phyloP scores from a whole-genome alignment of 1,284 basidiomycete genomes.

The Trametes sp. region DNA sequence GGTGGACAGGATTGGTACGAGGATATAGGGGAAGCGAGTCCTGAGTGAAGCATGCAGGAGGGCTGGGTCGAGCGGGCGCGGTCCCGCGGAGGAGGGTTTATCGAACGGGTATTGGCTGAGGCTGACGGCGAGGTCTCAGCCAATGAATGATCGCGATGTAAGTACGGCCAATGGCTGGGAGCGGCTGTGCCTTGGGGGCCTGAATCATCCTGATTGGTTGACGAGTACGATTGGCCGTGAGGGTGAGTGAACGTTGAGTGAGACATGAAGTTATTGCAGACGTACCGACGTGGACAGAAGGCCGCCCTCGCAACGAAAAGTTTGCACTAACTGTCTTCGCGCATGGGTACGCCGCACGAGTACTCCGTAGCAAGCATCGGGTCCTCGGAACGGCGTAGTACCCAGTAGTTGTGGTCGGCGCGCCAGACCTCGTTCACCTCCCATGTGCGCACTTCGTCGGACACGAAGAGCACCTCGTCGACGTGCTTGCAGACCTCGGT shows the following conservation, averaged over 20 bases:
- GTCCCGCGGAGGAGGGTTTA: too few species aligned
- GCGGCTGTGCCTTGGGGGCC: not conserved
- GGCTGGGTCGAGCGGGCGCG: too few species aligned
- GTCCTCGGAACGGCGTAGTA: slow-evolving; percentile 1
- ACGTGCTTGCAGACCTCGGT: not conserved
- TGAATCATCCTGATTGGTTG: not conserved
- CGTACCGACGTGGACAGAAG: not conserved
- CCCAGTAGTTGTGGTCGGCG: slow-evolving; percentile 4
- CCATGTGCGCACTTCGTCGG: not conserved
- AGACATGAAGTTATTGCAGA: too few species aligned
- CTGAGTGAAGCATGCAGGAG: not conserved
- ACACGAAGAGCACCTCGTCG: not conserved
- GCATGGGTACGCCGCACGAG: not conserved
- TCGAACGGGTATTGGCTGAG: not conserved
- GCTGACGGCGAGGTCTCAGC: not conserved
- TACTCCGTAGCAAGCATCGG: slow-evolving; percentile 3
- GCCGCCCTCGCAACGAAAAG: not conserved
- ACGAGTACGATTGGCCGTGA: too few species aligned
- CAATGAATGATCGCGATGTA: not conserved
- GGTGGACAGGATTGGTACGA: slow-evolving; percentile 60
- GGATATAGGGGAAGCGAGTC: slow-evolving; percentile 57
- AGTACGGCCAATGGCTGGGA: too few species aligned
- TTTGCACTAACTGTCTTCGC: not conserved
- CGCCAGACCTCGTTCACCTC: not conserved
- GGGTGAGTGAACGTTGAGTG: too few species aligned